Conservation (phyloP, 164 flowering plant species). For the Vitis vinifera region ASM3070453v1 NC_081808.1:8969001-8969500, state of each 20-base stretch:
- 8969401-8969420: constrained; percentile 56
- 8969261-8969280: constrained; percentile 46
- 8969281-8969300: constrained; percentile 56
- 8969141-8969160: too few species aligned
- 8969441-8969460: constrained; percentile 86
- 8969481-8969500: constrained; percentile 77
- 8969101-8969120: too few species aligned
- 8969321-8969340: constrained; percentile 72
- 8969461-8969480: constrained; percentile 58
- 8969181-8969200: constrained; percentile 53
- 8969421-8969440: constrained; percentile 49
- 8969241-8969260: constrained; percentile 50
- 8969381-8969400: constrained; percentile 68
- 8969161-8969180: constrained; percentile 88
- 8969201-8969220: constrained; percentile 88
- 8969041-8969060: too few species aligned
- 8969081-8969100: too few species aligned
- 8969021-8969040: too few species aligned
- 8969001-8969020: too few species aligned
- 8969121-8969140: too few species aligned
- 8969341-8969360: constrained; percentile 73
- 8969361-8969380: constrained; percentile 46
- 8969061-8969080: too few species aligned
- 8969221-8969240: constrained; percentile 60
- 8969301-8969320: constrained; percentile 67